A percentile compares a stretch with the other conserved stretches of the same genome.
Conservation (phyloP, 2,329 filamentous ascomycete species). For the Hypoxylon sp. region DNA sequence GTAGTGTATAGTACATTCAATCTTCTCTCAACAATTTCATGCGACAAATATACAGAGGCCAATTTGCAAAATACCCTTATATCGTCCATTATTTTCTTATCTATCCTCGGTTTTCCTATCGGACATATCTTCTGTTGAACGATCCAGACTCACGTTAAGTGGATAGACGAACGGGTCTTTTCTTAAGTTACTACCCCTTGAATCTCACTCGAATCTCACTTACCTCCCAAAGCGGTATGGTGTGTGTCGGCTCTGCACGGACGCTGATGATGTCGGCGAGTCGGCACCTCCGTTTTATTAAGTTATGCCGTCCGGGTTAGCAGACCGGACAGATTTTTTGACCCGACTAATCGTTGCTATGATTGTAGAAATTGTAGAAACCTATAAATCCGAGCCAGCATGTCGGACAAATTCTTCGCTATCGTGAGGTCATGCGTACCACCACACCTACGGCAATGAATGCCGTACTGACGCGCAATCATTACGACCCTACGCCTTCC, state of each 20-base stretch:
- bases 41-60: not conserved
- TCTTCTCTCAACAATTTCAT: not conserved
- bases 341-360: conserved; percentile 6
- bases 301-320: conserved; percentile 35
- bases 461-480: conserved; percentile 9
- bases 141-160: not conserved
- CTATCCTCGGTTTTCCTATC: not conserved
- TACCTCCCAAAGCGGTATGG: conserved; percentile 7
- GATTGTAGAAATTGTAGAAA: not conserved
- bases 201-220: conserved; percentile 7
- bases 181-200: conserved; percentile 3
- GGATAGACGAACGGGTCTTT: conserved; percentile 3
- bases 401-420: not conserved
- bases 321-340: conserved; percentile 23
- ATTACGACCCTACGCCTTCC: not conserved
- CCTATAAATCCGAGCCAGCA: not conserved
- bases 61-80: not conserved
- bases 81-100: not conserved
- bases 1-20: too few relatives aligned
- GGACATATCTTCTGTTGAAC: not conserved
- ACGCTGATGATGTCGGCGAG: conserved; percentile 8
- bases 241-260: not conserved
- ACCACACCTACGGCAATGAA: conserved; percentile 3
- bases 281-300: conserved; percentile 16
- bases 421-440: not conserved